Conservation (phyloP, 2,329 filamentous ascomycete species). For the Colletotrichum trifolii region DNA sequence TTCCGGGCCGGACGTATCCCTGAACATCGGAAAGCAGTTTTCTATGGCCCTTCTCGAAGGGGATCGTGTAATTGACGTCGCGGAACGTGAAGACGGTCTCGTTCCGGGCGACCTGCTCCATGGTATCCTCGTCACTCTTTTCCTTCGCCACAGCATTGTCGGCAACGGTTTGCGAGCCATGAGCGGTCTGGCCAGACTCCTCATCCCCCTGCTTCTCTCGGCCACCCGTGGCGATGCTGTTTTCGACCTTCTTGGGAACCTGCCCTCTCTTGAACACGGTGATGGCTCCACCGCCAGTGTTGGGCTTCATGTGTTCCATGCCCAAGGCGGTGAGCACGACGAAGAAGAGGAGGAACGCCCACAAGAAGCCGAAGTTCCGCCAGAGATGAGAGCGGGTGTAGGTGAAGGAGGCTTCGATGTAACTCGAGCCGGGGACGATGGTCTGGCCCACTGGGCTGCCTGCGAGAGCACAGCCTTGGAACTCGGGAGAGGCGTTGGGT, state of each 20-base stretch:
- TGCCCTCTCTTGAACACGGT: constrained; percentile 73
- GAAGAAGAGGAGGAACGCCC: constrained; percentile 61
- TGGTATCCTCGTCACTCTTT: constrained; percentile 44
- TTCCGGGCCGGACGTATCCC: constrained; percentile 87
- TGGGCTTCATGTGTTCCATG: constrained; percentile 62
- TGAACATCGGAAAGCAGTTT: constrained; percentile 80
- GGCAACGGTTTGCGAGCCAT: constrained; percentile 73
- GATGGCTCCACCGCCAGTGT: constrained; percentile 68
- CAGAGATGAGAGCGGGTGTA: constrained; percentile 70
- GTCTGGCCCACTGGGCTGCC: constrained; percentile 65
- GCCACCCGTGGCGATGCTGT: constrained; percentile 65
- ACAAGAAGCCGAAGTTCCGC: constrained; percentile 66
- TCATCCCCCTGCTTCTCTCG: constrained; percentile 62
- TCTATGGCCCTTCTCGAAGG: constrained; percentile 70
- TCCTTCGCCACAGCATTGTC: constrained; percentile 34
- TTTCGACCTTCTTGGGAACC: constrained; percentile 67
- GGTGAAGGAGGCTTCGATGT: constrained; percentile 62
- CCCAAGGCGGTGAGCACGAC: constrained; percentile 52
- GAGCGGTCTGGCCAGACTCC: constrained; percentile 46
- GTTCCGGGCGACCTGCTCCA: constrained; percentile 68
- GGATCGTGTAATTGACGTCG: constrained; percentile 61
- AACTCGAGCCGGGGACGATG: constrained; percentile 64
- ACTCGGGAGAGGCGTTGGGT: constrained; percentile 55
- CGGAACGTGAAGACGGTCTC: constrained; percentile 68
- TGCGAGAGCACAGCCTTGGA: constrained; percentile 69